Evolutionary conservation across 495 filamentous ascomycete genomes (phyloP), one percentile per base, ranked within the genome.

Genomic region (Penicillium malachiteum): DNA sequence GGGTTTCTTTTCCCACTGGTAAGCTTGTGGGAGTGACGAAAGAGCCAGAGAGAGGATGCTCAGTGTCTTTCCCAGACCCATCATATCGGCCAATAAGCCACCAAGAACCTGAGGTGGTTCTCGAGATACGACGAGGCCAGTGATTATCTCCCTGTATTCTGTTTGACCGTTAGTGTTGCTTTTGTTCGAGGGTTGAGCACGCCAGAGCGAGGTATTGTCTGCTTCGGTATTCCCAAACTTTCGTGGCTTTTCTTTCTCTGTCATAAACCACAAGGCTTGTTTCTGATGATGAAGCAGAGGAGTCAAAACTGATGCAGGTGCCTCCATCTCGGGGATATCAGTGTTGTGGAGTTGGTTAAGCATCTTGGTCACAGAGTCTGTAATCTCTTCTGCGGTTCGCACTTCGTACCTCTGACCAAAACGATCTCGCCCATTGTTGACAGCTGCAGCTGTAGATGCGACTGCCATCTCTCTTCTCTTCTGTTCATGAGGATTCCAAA

Each of bases 31-130:
- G 3, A 87, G 71, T 0, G 90, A 87, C 14, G 76, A 78, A 3
- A 84, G 73, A 13, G 93, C 69, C 18, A 97, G 78, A 3, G 91
- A 87, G 6, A 98, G 76, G 31, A 96, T 88, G 64, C 88, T 96
- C 44, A 98, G 72, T 0, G 94, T 97, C 67, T 98, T 98, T 6
- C 94, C 94, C 13, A 98, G 74, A 37, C 94, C 94, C 94, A 98
- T 98, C 87, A 96, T 91, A 66, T 98, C 94, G 7, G 94, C 94
- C 17, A 98, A 75, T 32, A 98, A 88, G n/a, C 94, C 94, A 8
- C 94, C 94, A 1, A 87, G 74, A 0, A 84, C 80, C 54, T 91
- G 83, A 0, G 82, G 74, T 0, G 94, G 93, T 58, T 83, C 81
- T n/a, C 81, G 57, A 13, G 74, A 71, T 52, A 83, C 70, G 26